A percentile compares a stretch with the other conserved stretches of the same genome.
Conservation (phyloP, 2,329 filamentous ascomycete species). For the Coniochaeta prunicola region DNA sequence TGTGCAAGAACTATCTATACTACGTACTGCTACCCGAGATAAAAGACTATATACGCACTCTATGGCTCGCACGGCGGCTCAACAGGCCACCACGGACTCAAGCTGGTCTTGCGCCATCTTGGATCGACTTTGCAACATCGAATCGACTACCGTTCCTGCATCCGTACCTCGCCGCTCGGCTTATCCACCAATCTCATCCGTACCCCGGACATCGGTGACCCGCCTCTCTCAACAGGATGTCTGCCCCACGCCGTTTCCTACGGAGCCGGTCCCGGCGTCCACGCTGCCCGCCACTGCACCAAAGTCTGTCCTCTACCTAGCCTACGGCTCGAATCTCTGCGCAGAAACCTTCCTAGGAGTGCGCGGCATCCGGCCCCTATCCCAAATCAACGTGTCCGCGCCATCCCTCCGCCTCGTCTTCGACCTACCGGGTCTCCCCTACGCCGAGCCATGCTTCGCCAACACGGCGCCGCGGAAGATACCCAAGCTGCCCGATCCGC, state of each 20-base stretch:
- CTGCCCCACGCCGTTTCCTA: conserved; percentile 10
- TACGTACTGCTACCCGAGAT: neutral
- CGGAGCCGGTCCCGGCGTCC: conserved; percentile 14
- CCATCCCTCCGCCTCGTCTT: conserved; percentile 75
- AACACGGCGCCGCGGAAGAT: conserved; percentile 61
- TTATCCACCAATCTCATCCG: conserved; percentile 18
- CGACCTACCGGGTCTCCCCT: conserved; percentile 78
- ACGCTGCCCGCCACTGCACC: conserved; percentile 14
- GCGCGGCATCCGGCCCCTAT: conserved; percentile 75
- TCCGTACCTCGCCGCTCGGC: neutral
- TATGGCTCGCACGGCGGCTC: neutral
- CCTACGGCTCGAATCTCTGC: conserved; percentile 86
- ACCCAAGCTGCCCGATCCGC: conserved; percentile 26
- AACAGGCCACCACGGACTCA: neutral
- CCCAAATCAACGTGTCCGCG: conserved; percentile 73
- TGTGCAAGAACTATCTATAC: neutral
- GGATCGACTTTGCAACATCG: neutral
- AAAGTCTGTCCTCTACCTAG: conserved; percentile 66
- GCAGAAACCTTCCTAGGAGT: conserved; percentile 70
- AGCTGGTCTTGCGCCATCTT: neutral
- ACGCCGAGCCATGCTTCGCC: conserved; percentile 86
- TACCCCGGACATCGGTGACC: conserved; percentile 27
- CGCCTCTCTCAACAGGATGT: conserved; percentile 27
- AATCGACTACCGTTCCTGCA: neutral
- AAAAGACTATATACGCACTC: neutral